Evolutionary conservation across 495 filamentous ascomycete species (phyloP).

Genomic region (Penicillium roqueforti): DNA sequence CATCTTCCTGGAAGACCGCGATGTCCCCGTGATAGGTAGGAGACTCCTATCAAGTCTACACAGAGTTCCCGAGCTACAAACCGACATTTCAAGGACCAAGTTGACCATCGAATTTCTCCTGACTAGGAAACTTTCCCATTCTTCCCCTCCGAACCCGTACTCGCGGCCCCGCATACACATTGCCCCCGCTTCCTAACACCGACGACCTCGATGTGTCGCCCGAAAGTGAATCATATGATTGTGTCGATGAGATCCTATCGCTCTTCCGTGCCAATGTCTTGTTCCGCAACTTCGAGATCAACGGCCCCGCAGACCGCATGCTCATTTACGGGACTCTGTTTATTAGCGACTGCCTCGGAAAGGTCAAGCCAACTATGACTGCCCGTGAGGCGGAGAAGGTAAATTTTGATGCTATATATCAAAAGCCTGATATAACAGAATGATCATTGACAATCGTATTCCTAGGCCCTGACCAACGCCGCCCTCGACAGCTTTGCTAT

Average conservation of each 20-base stretch:
- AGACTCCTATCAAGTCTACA: constrained; percentile 16
- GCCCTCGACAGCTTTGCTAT: constrained; percentile 92
- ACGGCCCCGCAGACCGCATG: constrained; percentile 89
- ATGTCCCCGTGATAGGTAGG: constrained; percentile 62
- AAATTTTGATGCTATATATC: constrained; percentile 1
- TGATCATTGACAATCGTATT: not conserved
- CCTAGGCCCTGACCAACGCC: constrained; percentile 58
- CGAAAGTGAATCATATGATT: constrained; percentile 85
- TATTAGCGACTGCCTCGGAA: constrained; percentile 78
- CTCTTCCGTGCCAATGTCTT: constrained; percentile 97
- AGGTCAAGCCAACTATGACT: constrained; percentile 70
- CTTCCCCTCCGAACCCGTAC: constrained; percentile 89
- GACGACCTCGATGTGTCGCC: constrained; percentile 72
- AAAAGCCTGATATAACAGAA: not conserved
- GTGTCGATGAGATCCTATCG: constrained; percentile 85
- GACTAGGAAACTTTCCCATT: constrained; percentile 82
- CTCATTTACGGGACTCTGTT: constrained; percentile 96
- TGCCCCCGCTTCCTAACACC: constrained; percentile 65
- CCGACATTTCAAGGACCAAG: not conserved
- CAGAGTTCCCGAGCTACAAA: constrained; percentile 4
- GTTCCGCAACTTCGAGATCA: constrained; percentile 99
- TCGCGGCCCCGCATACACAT: constrained; percentile 84
- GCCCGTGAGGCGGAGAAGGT: constrained; percentile 59
- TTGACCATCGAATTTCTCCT: constrained; percentile 11
- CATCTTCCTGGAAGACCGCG: constrained; percentile 80